phyloP scores from a whole-genome alignment of 2,329 filamentous ascomycete genomes.

The Fusarium hostae region DNA sequence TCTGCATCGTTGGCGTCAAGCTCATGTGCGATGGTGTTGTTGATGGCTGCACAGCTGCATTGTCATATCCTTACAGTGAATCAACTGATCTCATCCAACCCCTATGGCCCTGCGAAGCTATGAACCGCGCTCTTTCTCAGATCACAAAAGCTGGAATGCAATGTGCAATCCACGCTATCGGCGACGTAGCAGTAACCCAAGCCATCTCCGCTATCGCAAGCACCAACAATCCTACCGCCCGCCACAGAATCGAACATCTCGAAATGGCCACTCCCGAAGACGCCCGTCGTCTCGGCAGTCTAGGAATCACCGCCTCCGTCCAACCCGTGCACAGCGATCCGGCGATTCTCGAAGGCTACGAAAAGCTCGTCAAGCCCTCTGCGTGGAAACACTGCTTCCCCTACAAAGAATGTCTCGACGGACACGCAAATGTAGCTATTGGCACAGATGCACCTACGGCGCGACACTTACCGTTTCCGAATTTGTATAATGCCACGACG shows the following conservation, averaged over 20 bases:
- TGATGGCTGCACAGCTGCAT: slow-evolving; percentile 71
- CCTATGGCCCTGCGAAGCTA: slow-evolving; percentile 63
- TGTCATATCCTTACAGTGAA: slow-evolving; percentile 68
- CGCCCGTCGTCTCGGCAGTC: slow-evolving; percentile 63
- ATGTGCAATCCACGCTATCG: slow-evolving; percentile 73
- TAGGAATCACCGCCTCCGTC: slow-evolving; percentile 70
- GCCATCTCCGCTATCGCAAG: slow-evolving; percentile 66
- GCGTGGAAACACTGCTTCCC: slow-evolving; percentile 70
- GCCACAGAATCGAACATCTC: slow-evolving; percentile 73
- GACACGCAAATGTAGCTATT: slow-evolving; percentile 65
- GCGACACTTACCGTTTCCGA: slow-evolving; percentile 63
- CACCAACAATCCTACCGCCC: slow-evolving; percentile 56
- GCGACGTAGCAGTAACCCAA: slow-evolving; percentile 67
- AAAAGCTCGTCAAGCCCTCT: slow-evolving; percentile 63
- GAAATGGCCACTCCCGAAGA: slow-evolving; percentile 68
- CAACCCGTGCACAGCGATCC: slow-evolving; percentile 70
- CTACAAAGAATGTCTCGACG: slow-evolving; percentile 69
- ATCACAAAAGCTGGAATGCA: slow-evolving; percentile 67
- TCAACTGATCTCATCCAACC: slow-evolving; percentile 57
- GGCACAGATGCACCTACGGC: slow-evolving; percentile 71
- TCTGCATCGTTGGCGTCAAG: slow-evolving; percentile 68
- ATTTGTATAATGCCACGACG: slow-evolving; percentile 69
- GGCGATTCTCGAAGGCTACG: slow-evolving; percentile 70
- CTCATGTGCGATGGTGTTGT: slow-evolving; percentile 73
- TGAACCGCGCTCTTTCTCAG: slow-evolving; percentile 64